Base-by-base conservation (phyloP, 305 asterid species). In the Fraxinus angustifolia region DNA sequence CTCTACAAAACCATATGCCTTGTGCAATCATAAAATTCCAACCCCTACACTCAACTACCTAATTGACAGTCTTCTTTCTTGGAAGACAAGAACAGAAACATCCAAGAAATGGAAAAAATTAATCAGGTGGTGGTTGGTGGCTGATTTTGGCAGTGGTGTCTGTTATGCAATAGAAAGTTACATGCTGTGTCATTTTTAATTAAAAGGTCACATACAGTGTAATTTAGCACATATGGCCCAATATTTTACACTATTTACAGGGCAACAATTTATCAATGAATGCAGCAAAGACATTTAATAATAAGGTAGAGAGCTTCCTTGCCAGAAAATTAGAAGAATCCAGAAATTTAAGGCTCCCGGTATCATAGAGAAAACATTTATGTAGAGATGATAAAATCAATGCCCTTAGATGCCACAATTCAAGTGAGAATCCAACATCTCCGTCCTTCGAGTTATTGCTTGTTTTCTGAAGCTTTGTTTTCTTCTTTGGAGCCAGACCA, bases 281-380 rank as follows among this genome's bases (percentile, higher is more conserved):
- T 17, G 75, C 26, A 73, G 74, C 53, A 73, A 78, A n/a, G 19
- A 19, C 12, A 78, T 76, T 30, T 8, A 85, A 77, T 73, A 33
- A 75, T 65, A 2, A 77, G 75, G 75, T 67, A 73, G 48, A 40
- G 50, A 40, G 53, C 48, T 34, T 67, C 23, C 92, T 90, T 87
- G 77, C 99, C 97, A 91, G 97, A 76, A 95, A 95, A 83, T 88
- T 91, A 75, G 91, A 78, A 17, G 91, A 82, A 81, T 92, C 94
- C 10, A 93, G 96, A 84, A 93, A 90, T 86, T 89, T 92, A 31
- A 87, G 76, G 85, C 65, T 89, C 78, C 92, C 98, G 28, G 89
- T 84, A 83, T 92, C 99, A 77, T 93, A 90, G 82, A 95, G 91
- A 83, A 95, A 95, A 86, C 93, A 91, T 79, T 93, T 90, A 68